Evolutionary conservation across 2,329 filamentous ascomycete species (phyloP).

Genomic region (Delphinella strobiligena): DNA sequence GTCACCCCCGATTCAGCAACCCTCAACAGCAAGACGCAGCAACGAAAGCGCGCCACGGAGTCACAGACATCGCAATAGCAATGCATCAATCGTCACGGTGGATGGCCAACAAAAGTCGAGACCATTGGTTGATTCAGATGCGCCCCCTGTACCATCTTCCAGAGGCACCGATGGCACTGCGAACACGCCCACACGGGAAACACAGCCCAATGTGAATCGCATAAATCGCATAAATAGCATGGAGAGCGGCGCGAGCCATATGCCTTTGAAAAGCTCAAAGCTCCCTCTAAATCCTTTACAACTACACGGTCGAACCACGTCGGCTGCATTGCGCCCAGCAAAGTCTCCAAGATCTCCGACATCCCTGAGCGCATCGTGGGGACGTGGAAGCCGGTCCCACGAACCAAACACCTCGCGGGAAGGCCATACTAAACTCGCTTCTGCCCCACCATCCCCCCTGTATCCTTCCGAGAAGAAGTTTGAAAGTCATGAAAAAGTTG

Average conservation of each 20-base stretch:
- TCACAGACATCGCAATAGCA: slow-evolving; percentile 45
- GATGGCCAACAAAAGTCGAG: slow-evolving; percentile 19
- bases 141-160: slow-evolving; percentile 50
- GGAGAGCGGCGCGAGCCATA: slow-evolving; percentile 1
- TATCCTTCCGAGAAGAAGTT: slow-evolving; percentile 38
- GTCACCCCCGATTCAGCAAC: slow-evolving; percentile 19
- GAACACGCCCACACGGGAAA: slow-evolving; percentile 48
- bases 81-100: slow-evolving; percentile 40
- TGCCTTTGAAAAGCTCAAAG: neutral
- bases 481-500: slow-evolving; percentile 22
- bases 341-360: slow-evolving; percentile 42
- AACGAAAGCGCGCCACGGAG: slow-evolving; percentile 21
- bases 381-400: slow-evolving; percentile 7
- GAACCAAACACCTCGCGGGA: slow-evolving; percentile 7
- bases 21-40: slow-evolving; percentile 13
- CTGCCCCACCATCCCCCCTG: slow-evolving; percentile 62
- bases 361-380: slow-evolving; percentile 24
- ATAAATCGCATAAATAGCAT: neutral
- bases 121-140: slow-evolving; percentile 27
- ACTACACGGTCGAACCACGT: neutral
- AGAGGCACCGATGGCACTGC: slow-evolving; percentile 61
- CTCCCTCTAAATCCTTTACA: neutral
- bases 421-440: slow-evolving; percentile 74
- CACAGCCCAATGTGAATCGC: too few species aligned
- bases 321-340: neutral